Percentiles rank a stretch among this genome's conserved stretches.
These are phyloP conservation scores for Pichia norvegensis DNA, from an alignment of 1,139 yeast genomes.

Conservation along the genomic window DNA sequence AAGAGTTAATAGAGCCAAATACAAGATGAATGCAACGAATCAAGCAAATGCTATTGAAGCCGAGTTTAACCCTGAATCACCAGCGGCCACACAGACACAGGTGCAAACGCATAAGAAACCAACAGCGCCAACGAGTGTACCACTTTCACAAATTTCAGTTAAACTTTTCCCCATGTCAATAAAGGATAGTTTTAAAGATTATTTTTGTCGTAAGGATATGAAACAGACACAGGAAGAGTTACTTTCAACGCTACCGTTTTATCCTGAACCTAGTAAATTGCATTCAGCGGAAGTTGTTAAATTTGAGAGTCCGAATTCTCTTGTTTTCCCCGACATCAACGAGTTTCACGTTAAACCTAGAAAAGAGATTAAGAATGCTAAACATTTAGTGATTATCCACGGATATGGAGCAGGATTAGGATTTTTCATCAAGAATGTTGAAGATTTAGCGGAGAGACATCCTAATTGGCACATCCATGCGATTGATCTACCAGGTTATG, in stretches of 20 bases:
- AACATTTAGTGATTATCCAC: constrained; percentile 61
- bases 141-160: constrained; percentile 42
- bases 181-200: constrained; percentile 47
- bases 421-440: constrained; percentile 56
- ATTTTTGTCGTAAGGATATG: constrained; percentile 34
- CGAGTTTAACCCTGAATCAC: background rate
- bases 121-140: constrained; percentile 59
- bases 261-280: constrained; percentile 24
- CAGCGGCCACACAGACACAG: constrained; percentile 12
- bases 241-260: constrained; percentile 29
- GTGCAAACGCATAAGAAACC: constrained; percentile 28
- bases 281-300: constrained; percentile 28
- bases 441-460: constrained; percentile 34
- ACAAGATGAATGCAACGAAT: background rate
- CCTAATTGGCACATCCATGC: constrained; percentile 60
- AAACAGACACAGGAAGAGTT: constrained; percentile 47
- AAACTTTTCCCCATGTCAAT: constrained; percentile 49
- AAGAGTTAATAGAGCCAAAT: background rate
- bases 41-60: background rate
- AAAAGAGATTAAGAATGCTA: constrained; percentile 25
- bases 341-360: constrained; percentile 53
- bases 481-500: constrained; percentile 68
- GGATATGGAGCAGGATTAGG: constrained; percentile 81
- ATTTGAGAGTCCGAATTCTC: constrained; percentile 34
- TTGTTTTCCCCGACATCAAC: constrained; percentile 43